Conservation (phyloP, 1,284 basidiomycete genomes). For the Ganoderma meredithae region DNA sequence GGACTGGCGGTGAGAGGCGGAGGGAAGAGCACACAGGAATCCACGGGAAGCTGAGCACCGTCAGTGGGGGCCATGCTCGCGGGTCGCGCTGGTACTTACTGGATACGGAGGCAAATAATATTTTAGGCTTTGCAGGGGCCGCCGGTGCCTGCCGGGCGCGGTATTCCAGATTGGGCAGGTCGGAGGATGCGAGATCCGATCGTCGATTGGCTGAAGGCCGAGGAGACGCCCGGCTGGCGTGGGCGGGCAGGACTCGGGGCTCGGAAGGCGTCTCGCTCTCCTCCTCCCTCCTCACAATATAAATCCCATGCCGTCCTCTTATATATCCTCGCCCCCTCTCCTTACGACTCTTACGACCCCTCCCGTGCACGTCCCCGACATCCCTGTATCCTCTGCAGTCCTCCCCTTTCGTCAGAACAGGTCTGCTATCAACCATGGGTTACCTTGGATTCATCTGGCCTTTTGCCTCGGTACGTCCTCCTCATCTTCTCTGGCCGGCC, state of each 20-base stretch:
- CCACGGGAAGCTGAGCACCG: background rate
- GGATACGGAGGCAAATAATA: conserved; percentile 2
- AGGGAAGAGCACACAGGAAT: background rate
- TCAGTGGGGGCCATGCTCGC: background rate
- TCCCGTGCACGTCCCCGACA: conserved; percentile 20
- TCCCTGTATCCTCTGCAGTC: conserved; percentile 21
- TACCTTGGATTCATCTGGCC: conserved; percentile 31
- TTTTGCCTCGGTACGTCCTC: conserved; percentile 19
- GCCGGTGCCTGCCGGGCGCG: conserved; percentile 26
- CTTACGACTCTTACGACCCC: conserved; percentile 11
- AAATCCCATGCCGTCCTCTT: conserved; percentile 25
- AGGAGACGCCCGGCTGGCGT: conserved; percentile 18
- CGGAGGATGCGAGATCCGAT: conserved; percentile 26
- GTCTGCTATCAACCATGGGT: conserved; percentile 28
- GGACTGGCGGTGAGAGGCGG: background rate
- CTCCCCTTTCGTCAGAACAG: conserved; percentile 14
- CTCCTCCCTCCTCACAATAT: conserved; percentile 22
- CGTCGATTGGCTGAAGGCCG: conserved; percentile 28
- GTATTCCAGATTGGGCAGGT: conserved; percentile 19
- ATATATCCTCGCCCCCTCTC: conserved; percentile 24
- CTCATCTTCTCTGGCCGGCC: background rate
- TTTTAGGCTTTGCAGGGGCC: conserved; percentile 24
- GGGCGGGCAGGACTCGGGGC: conserved; percentile 11
- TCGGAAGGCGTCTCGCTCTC: conserved; percentile 18
- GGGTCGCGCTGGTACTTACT: background rate